Evolutionary conservation across 805 yeast species (phyloP).

Genomic region (Ogataea allantospora): DNA sequence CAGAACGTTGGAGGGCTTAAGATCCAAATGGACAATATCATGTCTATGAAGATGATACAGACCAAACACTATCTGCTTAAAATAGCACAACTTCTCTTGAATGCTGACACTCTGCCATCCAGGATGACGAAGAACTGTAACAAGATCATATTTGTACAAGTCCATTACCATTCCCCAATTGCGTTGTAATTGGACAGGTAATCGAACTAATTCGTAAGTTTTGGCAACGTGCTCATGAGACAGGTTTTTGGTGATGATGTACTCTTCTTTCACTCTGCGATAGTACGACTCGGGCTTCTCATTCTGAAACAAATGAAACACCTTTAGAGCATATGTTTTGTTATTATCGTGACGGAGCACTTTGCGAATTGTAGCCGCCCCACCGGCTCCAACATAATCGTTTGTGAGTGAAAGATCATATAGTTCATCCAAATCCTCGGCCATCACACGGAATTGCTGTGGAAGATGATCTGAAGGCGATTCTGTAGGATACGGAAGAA

Average conservation of each 20-base stretch:
- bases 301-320: constrained; percentile 53
- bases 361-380: constrained; percentile 63
- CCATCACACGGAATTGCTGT: constrained; percentile 45
- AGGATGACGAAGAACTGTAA: constrained; percentile 49
- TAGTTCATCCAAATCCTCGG: constrained; percentile 50
- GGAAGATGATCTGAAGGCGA: constrained; percentile 69
- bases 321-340: constrained; percentile 61
- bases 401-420: constrained; percentile 45
- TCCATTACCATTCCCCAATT: constrained; percentile 81
- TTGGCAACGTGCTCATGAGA: constrained; percentile 58
- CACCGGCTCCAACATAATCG: constrained; percentile 60
- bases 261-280: constrained; percentile 62
- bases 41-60: constrained; percentile 58
- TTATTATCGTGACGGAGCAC: constrained; percentile 36
- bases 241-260: constrained; percentile 53
- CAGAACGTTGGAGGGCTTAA: constrained; percentile 72
- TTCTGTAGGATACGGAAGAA: constrained; percentile 56
- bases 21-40: constrained; percentile 70
- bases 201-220: constrained; percentile 52
- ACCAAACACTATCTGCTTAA: constrained; percentile 67
- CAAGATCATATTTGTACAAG: constrained; percentile 61
- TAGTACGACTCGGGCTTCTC: constrained; percentile 66
- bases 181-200: constrained; percentile 58
- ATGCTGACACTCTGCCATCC: constrained; percentile 56
- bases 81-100: constrained; percentile 59